phyloP scores from a whole-genome alignment of 495 filamentous ascomycete species.

The Penicillium robsamsonii region DNA sequence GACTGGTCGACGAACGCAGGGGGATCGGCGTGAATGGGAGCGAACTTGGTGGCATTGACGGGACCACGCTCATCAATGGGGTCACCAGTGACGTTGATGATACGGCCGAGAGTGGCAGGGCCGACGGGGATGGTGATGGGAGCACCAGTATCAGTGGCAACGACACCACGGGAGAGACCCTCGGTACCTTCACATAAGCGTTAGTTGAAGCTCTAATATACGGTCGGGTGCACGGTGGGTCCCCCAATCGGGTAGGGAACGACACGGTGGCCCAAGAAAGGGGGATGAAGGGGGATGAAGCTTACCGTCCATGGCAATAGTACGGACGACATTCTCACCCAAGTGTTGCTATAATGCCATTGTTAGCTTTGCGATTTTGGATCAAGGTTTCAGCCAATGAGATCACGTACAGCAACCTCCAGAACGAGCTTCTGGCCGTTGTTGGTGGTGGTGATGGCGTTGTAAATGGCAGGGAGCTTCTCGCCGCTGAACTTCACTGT shows the following conservation, averaged over 20 bases:
- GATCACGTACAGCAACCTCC: conserved; percentile 84
- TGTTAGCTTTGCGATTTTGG: conserved; percentile 25
- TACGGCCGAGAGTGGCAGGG: conserved; percentile 91
- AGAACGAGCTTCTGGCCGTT: conserved; percentile 91
- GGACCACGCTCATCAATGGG: conserved; percentile 99
- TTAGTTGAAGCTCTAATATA: conserved; percentile 24
- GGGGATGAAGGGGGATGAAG: conserved; percentile 19
- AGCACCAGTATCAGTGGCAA: conserved; percentile 81
- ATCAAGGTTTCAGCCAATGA: conserved; percentile 28
- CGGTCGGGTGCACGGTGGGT: conserved; percentile 17
- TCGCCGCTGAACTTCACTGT: conserved; percentile 92
- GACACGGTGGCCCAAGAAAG: conserved; percentile 27
- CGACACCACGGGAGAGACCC: conserved; percentile 90
- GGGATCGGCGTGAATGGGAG: conserved; percentile 92
- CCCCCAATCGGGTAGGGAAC: conserved; percentile 20
- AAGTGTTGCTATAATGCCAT: conserved; percentile 79
- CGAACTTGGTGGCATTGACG: conserved; percentile 83
- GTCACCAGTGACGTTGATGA: conserved; percentile 99
- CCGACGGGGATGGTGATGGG: conserved; percentile 99
- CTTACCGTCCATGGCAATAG: conserved; percentile 99
- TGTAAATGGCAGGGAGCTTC: conserved; percentile 94
- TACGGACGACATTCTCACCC: conserved; percentile 98
- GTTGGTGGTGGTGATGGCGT: conserved; percentile 89
- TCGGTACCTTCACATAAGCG: conserved; percentile 74
- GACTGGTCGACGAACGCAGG: conserved; percentile 91